Evolutionary conservation across 345 rosid genomes (phyloP).

Genomic region (Corchorus olitorius): DNA sequence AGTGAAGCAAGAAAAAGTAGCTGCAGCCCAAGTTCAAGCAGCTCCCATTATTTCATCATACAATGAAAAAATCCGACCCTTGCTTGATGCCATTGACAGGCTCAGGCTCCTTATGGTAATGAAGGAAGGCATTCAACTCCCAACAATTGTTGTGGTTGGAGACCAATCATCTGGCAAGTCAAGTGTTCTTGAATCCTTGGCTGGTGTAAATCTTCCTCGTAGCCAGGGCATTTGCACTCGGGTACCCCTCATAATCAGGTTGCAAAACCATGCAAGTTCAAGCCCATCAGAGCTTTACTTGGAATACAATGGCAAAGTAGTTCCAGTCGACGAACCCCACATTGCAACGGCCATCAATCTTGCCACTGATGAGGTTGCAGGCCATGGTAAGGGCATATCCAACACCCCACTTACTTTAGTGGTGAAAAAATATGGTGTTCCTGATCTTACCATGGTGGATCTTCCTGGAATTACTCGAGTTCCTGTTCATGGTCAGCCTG

Average conservation of each 20-base stretch:
- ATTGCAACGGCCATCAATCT: constrained; percentile 33
- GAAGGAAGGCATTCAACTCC: constrained; percentile 55
- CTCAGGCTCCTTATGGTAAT: constrained; percentile 42
- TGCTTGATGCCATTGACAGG: constrained; percentile 58
- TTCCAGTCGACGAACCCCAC: constrained; percentile 33
- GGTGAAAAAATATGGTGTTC: constrained; percentile 51
- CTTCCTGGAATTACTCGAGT: constrained; percentile 61
- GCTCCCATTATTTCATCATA: constrained; percentile 38
- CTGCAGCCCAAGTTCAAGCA: background rate
- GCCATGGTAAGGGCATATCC: constrained; percentile 53
- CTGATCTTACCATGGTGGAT: constrained; percentile 61
- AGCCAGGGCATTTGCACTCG: constrained; percentile 58
- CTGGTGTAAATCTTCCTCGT: constrained; percentile 28
- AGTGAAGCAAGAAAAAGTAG: background rate
- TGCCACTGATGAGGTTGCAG: constrained; percentile 51
- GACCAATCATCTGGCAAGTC: constrained; percentile 40
- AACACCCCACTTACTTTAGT: constrained; percentile 45
- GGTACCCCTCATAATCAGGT: constrained; percentile 59
- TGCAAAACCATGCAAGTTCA: constrained; percentile 31
- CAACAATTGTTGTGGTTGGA: constrained; percentile 40
- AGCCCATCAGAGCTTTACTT: constrained; percentile 40
- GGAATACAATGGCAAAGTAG: constrained; percentile 36
- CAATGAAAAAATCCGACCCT: constrained; percentile 45
- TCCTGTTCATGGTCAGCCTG: constrained; percentile 57
- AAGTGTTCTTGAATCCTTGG: constrained; percentile 33